Evolutionary conservation across 352 stramenopile genomes (phyloP), one percentile per base, ranked within the genome.

Genomic region (Thalassiosira livingstoniorum): DNA sequence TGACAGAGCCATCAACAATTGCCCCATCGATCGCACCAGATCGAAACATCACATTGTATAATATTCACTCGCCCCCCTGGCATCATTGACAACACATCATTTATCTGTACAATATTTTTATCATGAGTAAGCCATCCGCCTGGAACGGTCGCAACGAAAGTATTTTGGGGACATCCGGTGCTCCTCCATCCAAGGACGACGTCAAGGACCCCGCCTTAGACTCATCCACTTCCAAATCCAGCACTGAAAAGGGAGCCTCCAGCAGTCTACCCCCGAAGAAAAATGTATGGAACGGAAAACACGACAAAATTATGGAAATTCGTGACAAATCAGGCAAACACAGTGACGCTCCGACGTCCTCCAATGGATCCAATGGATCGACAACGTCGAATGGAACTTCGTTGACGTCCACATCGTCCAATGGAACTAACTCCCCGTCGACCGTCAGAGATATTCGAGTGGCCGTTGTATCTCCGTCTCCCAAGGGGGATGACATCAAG

Each of bases 71-170:
- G n/a, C n/a, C n/a, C n/a, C n/a, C n/a, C n/a, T n/a, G n/a, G n/a
- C n/a, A n/a, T n/a, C n/a, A n/a, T n/a, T n/a, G n/a, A n/a, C n/a
- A n/a, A n/a, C n/a, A n/a, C n/a, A n/a, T n/a, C n/a, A n/a, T n/a
- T n/a, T n/a, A n/a, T n/a, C n/a, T n/a, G n/a, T n/a, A n/a, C n/a
- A n/a, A n/a, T n/a, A n/a, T n/a, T n/a, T n/a, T n/a, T n/a, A n/a
- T n/a, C 47, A 72, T 72, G 64, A 72, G 64, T n/a, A 34, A 18
- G 13, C 64, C 42, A 51, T 72, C 64, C 31, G 76, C 47, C 18
- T 84, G 76, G 76, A 84, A 84, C 63, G 76, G 76, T 65, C 76
- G 76, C 43, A 84, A 84, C 54, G 68, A 84, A 66, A 57, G 53
- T 39, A 79, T 84, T 45, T 42, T 84, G 27, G 76, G 76, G 25